Base-by-base conservation (phyloP, 2,329 filamentous ascomycete species). In the Aspergillus aculeatus region DNA sequence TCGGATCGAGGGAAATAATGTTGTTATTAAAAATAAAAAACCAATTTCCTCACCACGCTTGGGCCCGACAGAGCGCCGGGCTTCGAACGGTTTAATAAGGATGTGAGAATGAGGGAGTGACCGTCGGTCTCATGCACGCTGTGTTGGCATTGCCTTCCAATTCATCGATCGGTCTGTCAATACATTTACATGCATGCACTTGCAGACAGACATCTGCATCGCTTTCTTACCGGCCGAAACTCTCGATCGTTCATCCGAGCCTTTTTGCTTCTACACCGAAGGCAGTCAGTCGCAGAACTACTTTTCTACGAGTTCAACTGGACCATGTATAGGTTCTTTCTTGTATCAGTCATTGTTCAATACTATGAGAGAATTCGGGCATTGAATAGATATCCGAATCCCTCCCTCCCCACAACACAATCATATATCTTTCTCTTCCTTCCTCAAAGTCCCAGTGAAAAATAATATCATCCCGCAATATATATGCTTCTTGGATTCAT, bases 51-150 rank as follows among this genome's bases (percentile, higher is more conserved):
- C 23, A 16, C 32, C 24, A 48, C 53, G 53, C 53, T 55, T 55
- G 53, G 53, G 24, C 53, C 53, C 53, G 26, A 48, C 21, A 12
- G 44, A 55, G 53, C 19, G 14, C 53, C 53, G 53, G 53, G 53
- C 53, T 55, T 29, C 38, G 38, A 52, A 38, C 21, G 32, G 24
- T 21, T 44, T 24, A 23, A 29, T 35, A 50, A 29, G n/a, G 29
- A 50, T 50, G 16, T 44, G 38, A 44, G 38, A 19, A 44, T 5
- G 38, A 44, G 38, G 38, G 38, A 44, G 16, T 3, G 31, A 52
- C 32, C 11, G 12, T 35, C 32, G 38, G 16, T 19, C 10, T 44
- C 16, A 44, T 44, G 38, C 38, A 44, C 38, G 38, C 14, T 44
- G 19, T 19, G 38, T 44, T 44, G 38, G 38, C 38, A 44, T 16